phyloP scores from a whole-genome alignment of 441 rosid species.

The Melastoma candidum region DNA sequence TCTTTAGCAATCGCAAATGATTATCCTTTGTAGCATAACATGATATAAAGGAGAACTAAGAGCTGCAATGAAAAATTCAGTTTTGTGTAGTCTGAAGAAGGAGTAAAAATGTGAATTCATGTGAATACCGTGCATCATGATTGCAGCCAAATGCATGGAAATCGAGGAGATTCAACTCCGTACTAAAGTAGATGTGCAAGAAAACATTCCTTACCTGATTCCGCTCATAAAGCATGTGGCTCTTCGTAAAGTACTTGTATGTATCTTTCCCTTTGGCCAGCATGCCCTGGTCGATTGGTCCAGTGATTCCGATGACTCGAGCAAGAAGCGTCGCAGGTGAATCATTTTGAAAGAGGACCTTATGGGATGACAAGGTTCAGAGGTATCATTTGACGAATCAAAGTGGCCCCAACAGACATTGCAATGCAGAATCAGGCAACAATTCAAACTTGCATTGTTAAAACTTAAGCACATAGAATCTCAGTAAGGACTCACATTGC shows the following conservation, averaged over 20 bases:
- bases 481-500: constrained; percentile 59
- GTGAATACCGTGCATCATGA: too few relatives aligned
- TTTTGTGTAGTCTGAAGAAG: too few relatives aligned
- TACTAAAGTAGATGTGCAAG: not conserved
- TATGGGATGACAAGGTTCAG: constrained; percentile 19
- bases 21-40: too few relatives aligned
- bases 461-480: too few relatives aligned
- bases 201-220: constrained; percentile 53
- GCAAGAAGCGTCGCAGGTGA: constrained; percentile 91
- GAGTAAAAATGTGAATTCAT: too few relatives aligned
- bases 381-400: constrained; percentile 7
- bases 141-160: too few relatives aligned
- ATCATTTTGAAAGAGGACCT: constrained; percentile 97
- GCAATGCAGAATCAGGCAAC: too few relatives aligned
- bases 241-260: constrained; percentile 81
- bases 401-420: too few relatives aligned
- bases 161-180: not conserved
- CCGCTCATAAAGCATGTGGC: constrained; percentile 86
- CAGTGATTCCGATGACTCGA: constrained; percentile 80
- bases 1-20: not conserved
- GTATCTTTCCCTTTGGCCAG: constrained; percentile 87
- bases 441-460: too few relatives aligned
- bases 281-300: constrained; percentile 68
- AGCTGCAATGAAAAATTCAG: too few relatives aligned
- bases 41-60: too few relatives aligned